A percentile compares a stretch with the other conserved stretches of the same genome.
phyloP scores from a whole-genome alignment of 2,329 filamentous ascomycete species.

The Colletotrichum cuscutae region DNA sequence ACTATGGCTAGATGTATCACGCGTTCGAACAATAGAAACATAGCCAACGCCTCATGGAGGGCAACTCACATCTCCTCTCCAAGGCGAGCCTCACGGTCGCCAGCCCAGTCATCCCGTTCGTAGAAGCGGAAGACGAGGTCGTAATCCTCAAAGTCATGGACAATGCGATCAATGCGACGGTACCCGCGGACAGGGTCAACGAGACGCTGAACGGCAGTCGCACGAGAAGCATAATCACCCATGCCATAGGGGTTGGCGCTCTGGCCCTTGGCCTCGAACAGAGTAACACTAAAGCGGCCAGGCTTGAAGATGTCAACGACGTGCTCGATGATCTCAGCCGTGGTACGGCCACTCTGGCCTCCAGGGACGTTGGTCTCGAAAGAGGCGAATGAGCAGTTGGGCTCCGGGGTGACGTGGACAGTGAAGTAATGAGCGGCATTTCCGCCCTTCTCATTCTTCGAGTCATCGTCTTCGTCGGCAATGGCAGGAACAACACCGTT shows the following conservation, averaged over 20 bases:
- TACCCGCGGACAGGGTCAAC: conserved; percentile 90
- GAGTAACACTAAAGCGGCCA: conserved; percentile 95
- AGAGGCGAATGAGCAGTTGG: conserved; percentile 95
- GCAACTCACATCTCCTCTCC: conserved; percentile 57
- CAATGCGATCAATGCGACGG: conserved; percentile 89
- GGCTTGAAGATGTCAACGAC: conserved; percentile 97
- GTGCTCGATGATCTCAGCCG: conserved; percentile 89
- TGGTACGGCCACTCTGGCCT: conserved; percentile 86
- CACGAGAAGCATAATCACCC: conserved; percentile 51
- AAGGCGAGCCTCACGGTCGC: conserved; percentile 62
- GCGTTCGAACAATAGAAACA: neutral
- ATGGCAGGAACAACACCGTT: conserved; percentile 93
- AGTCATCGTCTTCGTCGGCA: conserved; percentile 57
- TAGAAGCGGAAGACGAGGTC: conserved; percentile 97
- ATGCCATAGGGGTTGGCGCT: conserved; percentile 53
- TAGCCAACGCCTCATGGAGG: neutral
- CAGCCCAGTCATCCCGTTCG: conserved; percentile 83
- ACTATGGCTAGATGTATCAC: neutral
- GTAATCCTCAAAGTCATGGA: conserved; percentile 97
- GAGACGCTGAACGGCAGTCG: conserved; percentile 56
- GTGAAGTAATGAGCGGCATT: conserved; percentile 90
- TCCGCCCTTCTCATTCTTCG: conserved; percentile 45
- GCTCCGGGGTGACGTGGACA: conserved; percentile 97
- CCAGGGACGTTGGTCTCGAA: conserved; percentile 99
- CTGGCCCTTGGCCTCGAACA: conserved; percentile 87